Evolutionary conservation across 169 alveolate species (phyloP).

Genomic region (Plasmodium sp.): DNA sequence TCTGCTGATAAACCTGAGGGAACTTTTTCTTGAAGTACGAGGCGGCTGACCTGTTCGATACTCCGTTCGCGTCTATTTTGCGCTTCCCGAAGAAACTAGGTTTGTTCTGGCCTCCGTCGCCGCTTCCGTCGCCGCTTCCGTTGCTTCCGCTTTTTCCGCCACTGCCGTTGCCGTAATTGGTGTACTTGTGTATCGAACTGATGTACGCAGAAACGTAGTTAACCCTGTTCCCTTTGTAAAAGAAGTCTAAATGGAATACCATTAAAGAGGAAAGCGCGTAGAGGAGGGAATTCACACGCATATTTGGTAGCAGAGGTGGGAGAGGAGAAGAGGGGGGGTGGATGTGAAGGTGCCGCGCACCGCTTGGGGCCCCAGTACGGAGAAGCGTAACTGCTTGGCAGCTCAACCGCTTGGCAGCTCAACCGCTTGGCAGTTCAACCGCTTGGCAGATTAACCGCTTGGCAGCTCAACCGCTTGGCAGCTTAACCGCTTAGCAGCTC

Average conservation of each 20-base stretch:
- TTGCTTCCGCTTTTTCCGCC: not conserved
- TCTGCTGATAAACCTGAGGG: not conserved
- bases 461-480: not conserved
- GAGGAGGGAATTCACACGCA: conserved; percentile 41
- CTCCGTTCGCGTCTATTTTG: not conserved
- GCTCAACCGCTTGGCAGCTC: not conserved
- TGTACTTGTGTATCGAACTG: not conserved
- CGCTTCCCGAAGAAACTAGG: not conserved
- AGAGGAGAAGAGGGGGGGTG: not conserved
- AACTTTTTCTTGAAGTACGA: conserved; percentile 1
- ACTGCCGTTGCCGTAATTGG: not conserved
- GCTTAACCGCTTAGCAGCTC: not conserved
- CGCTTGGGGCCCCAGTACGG: not conserved
- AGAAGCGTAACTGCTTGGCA: not conserved
- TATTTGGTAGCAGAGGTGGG: not conserved
- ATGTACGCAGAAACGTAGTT: conserved; percentile 30
- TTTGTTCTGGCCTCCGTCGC: not conserved
- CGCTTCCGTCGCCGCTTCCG: not conserved
- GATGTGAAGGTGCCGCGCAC: not conserved
- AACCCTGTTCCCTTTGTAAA: conserved; percentile 22
- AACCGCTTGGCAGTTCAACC: not conserved
- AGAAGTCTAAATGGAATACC: conserved; percentile 52
- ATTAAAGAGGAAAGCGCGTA: conserved; percentile 9
- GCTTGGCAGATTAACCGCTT: no score
- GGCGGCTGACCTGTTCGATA: not conserved